These are phyloP conservation scores for Penicillium pancosmium DNA, from an alignment of 495 filamentous ascomycete genomes.

Conservation along the genomic window DNA sequence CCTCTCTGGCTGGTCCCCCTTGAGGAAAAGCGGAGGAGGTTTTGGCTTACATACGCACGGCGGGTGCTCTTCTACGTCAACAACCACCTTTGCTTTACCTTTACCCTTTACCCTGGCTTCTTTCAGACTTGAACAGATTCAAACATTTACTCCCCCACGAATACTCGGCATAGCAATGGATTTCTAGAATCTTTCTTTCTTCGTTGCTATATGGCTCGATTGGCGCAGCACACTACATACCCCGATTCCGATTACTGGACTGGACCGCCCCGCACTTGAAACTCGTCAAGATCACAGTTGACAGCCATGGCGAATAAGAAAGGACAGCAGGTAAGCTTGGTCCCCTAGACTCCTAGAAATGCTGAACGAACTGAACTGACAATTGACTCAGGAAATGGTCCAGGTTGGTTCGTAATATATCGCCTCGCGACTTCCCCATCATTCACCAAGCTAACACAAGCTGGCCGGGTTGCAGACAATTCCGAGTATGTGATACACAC, in stretches of 20 bases:
- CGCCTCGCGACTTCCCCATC: conserved; percentile 26
- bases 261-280: conserved; percentile 32
- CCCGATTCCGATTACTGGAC: conserved; percentile 15
- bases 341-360: background rate
- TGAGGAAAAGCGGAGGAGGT: conserved; percentile 10
- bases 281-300: conserved; percentile 27
- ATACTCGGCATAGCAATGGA: conserved; percentile 8
- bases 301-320: conserved; percentile 62
- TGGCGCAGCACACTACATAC: conserved; percentile 19
- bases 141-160: background rate
- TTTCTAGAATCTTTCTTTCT: conserved; percentile 9
- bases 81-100: background rate
- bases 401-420: conserved; percentile 85
- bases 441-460: conserved; percentile 32
- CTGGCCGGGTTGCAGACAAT: conserved; percentile 38
- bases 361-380: conserved; percentile 20
- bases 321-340: conserved; percentile 67
- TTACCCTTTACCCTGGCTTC: background rate
- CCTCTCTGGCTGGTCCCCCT: background rate
- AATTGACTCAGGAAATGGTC: conserved; percentile 82
- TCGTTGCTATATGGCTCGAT: conserved; percentile 18
- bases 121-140: background rate
- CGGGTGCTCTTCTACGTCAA: conserved; percentile 4
- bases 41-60: conserved; percentile 27
- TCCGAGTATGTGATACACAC: conserved; percentile 49